Base-by-base conservation (phyloP, 352 stramenopile species). In the Globisporangium polare region DNA sequence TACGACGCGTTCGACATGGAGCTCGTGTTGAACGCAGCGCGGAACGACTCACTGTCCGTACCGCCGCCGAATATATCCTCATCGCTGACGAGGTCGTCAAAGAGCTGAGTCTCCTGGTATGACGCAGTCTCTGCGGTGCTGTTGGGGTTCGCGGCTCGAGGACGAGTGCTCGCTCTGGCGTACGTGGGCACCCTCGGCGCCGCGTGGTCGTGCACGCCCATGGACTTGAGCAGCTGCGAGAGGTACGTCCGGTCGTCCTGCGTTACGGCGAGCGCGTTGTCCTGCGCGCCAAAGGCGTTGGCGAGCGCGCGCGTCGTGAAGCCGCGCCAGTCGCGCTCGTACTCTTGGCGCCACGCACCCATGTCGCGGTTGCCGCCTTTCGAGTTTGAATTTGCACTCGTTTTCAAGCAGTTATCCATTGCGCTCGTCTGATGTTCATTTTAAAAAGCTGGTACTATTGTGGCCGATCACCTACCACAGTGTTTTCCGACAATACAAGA, bases 321-420 rank as follows among this genome's bases (percentile, higher is more conserved):
- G 26, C 53, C n/a, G 22, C 67, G 63, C 82, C 82, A 92, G 46
- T 85, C 58, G 50, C 73, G 73, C 68, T 89, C 82, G 35, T 89
- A 92, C 56, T 89, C 78, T 58, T 70, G 67, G 65, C 80, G 78
- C 80, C 80, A 90, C 68, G 59, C 59, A 55, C 65, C 70, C 70
- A 68, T 75, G 45, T 17, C 9, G 33, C 17, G 54, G 35, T 22
- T 45, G 26, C 18, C 50, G 57, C 53, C 66, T 66, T 52, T 59
- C 29, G 52, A 71, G 73, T 67, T 75, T 71, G 49, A 65, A 71
- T 52, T 52, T 35, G 46, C 17, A 52, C 33, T 35, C 6, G 45
- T 18, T 51, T 51, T 26, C 6, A 5, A 49, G 29, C 45, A 51
- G 9, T 24, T 51, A 31, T 35, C 29, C 7, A 35, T 8, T 10